These are phyloP conservation scores for Diutina mesorugosa DNA, from an alignment of 1,139 yeast genomes.

Conservation along the genomic window DNA sequence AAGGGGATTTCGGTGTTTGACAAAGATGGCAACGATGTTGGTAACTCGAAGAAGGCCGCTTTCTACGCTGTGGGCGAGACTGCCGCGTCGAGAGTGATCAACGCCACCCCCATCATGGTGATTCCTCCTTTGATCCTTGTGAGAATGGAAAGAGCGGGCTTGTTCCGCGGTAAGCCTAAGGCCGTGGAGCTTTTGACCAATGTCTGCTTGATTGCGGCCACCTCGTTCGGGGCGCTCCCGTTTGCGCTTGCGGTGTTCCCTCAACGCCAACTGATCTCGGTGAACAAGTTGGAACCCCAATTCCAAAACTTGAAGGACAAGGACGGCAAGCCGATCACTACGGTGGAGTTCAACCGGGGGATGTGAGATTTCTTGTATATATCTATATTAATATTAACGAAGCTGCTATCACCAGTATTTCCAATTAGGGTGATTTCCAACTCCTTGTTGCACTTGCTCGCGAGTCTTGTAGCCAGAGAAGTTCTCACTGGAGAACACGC, in stretches of 20 bases:
- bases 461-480: neutral
- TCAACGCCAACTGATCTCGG: conserved; percentile 56
- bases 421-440: neutral
- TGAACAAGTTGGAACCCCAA: conserved; percentile 46
- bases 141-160: conserved; percentile 49
- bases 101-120: conserved; percentile 96
- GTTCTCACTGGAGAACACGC: neutral
- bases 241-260: conserved; percentile 95
- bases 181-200: conserved; percentile 58
- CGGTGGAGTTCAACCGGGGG: conserved; percentile 86
- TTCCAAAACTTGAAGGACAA: conserved; percentile 49
- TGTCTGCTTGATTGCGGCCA: conserved; percentile 71
- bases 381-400: neutral
- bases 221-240: conserved; percentile 81
- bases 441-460: neutral
- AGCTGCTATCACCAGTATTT: neutral
- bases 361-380: conserved; percentile 27
- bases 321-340: conserved; percentile 43
- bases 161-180: conserved; percentile 54
- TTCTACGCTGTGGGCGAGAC: conserved; percentile 91
- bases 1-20: conserved; percentile 72
- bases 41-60: conserved; percentile 80
- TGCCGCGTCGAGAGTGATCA: conserved; percentile 86
- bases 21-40: conserved; percentile 54
- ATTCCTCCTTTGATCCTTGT: conserved; percentile 80